Evolutionary conservation across 345 rosid genomes (phyloP).

Genomic region (Linum trigynum): DNA sequence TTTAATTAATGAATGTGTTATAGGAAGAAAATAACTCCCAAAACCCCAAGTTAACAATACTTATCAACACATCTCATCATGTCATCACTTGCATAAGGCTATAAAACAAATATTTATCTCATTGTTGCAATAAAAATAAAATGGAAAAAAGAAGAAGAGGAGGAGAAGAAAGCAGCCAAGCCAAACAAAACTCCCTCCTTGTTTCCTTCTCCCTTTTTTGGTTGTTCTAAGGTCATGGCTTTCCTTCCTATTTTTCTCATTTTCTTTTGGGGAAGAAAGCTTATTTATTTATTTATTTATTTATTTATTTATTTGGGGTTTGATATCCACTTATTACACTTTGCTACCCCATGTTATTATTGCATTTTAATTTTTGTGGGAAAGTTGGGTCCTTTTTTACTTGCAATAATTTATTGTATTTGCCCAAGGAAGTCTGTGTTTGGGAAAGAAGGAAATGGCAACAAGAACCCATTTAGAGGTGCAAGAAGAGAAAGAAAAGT

Average conservation of each 20-base stretch:
- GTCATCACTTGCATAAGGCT: conserved; percentile 13
- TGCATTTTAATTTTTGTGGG: background rate
- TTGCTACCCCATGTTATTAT: conserved; percentile 1
- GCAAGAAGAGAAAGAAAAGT: conserved; percentile 23
- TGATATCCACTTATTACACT: background rate
- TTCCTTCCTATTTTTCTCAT: background rate
- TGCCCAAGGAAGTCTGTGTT: background rate
- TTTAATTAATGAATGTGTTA: too few species aligned
- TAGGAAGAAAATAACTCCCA: too few species aligned
- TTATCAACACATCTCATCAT: conserved; percentile 24
- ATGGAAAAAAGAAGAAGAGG: background rate
- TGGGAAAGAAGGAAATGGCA: too few species aligned
- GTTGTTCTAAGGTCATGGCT: background rate
- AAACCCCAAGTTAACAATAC: too few species aligned
- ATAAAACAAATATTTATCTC: background rate
- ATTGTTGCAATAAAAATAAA: background rate
- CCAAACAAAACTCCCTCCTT: conserved; percentile 14
- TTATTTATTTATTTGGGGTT: too few species aligned
- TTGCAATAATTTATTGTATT: background rate
- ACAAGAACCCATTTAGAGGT: too few species aligned
- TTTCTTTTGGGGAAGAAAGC: too few species aligned
- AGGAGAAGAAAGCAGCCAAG: background rate
- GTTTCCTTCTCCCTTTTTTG: conserved; percentile 10
- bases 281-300: too few species aligned
- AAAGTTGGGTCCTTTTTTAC: background rate